These are phyloP conservation scores for Escallonia herrerae DNA, from an alignment of 129 eudicot species.

Conservation along the genomic window DNA sequence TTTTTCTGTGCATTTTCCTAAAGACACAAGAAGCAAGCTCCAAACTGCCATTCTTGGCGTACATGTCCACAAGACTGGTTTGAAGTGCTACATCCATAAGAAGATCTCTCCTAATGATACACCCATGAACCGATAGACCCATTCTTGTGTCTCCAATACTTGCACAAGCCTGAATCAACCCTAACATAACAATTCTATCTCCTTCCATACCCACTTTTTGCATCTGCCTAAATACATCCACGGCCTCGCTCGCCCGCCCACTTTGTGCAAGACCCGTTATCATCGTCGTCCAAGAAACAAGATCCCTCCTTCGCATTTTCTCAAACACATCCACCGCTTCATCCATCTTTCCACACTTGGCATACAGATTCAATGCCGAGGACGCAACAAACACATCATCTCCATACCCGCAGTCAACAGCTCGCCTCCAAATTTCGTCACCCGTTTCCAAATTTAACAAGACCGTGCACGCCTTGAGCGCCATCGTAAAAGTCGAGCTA, in stretches of 20 bases:
- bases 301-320: conserved; percentile 47
- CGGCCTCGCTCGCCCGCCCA: conserved; percentile 49
- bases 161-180: conserved; percentile 76
- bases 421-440: conserved; percentile 42
- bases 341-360: conserved; percentile 67
- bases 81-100: conserved; percentile 40
- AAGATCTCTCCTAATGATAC: conserved; percentile 43
- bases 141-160: conserved; percentile 34
- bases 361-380: conserved; percentile 55
- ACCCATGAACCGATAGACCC: conserved; percentile 70
- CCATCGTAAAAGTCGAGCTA: conserved; percentile 80
- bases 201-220: conserved; percentile 48
- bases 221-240: conserved; percentile 50
- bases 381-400: conserved; percentile 69
- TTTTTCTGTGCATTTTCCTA: conserved; percentile 37
- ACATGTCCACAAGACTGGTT: conserved; percentile 78
- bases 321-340: conserved; percentile 63
- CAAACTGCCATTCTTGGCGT: conserved; percentile 54
- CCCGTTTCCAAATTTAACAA: conserved; percentile 54
- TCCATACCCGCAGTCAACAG: conserved; percentile 48
- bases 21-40: conserved; percentile 45
- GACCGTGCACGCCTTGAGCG: conserved; percentile 71
- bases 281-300: conserved; percentile 77
- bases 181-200: conserved; percentile 70
- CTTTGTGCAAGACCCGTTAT: conserved; percentile 59